Evolutionary conservation across 148 eudicot genomes (phyloP).

Genomic region (Euryodendron excelsum): DNA sequence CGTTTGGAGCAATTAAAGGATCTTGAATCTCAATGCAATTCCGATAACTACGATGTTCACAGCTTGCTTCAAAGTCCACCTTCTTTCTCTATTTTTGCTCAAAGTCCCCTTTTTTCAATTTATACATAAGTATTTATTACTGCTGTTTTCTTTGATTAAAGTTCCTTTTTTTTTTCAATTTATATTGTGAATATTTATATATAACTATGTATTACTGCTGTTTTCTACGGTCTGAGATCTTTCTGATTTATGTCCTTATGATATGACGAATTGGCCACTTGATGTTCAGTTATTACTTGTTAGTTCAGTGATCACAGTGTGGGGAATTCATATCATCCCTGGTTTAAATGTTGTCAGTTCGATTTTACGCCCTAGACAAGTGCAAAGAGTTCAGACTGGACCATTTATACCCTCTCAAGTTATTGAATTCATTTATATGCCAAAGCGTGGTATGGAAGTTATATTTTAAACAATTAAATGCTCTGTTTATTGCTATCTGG

Average conservation of each 20-base stretch:
- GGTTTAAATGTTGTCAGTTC: too few species aligned
- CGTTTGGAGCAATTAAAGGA: constrained; percentile 31
- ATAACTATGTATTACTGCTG: too few species aligned
- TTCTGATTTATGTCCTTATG: neutral
- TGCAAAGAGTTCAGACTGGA: too few species aligned
- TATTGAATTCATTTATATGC: neutral
- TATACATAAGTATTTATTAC: neutral
- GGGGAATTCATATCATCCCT: too few species aligned
- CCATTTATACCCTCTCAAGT: neutral
- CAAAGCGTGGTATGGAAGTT: neutral
- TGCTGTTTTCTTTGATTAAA: neutral
- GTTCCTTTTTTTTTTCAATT: too few species aligned
- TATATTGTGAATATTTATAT: too few species aligned
- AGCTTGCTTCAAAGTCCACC: constrained; percentile 50
- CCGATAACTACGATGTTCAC: constrained; percentile 43
- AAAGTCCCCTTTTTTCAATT: neutral
- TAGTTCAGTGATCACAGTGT: too few species aligned
- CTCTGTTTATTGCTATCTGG: neutral
- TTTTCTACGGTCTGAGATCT: neutral
- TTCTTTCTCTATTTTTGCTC: neutral
- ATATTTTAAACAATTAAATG: neutral
- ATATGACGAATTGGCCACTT: neutral
- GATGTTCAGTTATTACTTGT: too few species aligned
- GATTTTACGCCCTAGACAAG: too few species aligned
- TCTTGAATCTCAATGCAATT: constrained; percentile 35